A percentile compares a stretch with the other conserved stretches of the same genome.
Evolutionary conservation across 768 basidiomycete species (phyloP).

Genomic region (Fomitopsis serialis): DNA sequence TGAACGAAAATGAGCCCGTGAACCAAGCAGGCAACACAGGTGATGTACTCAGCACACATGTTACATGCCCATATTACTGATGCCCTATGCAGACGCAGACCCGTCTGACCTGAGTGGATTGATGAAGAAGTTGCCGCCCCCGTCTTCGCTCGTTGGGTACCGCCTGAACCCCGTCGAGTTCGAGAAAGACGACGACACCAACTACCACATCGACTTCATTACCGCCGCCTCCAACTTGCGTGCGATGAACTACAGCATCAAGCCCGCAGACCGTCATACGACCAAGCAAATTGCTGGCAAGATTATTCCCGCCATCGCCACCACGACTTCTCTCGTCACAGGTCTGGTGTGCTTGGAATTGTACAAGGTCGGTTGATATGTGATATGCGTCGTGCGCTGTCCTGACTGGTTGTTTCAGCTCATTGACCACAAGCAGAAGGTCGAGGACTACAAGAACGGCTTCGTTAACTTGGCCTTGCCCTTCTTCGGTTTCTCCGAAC

Average conservation of each 20-base stretch:
- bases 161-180: slow-evolving; percentile 93
- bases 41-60: neutral
- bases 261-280: slow-evolving; percentile 78
- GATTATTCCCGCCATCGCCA: slow-evolving; percentile 99
- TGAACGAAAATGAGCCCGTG: slow-evolving; percentile 88
- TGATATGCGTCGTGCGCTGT: neutral
- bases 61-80: neutral
- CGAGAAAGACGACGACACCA: slow-evolving; percentile 98
- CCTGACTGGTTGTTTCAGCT: slow-evolving; percentile 43
- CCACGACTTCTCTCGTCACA: slow-evolving; percentile 93
- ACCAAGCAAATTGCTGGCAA: slow-evolving; percentile 99
- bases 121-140: slow-evolving; percentile 71
- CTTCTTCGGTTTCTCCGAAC: slow-evolving; percentile 99
- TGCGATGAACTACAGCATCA: slow-evolving; percentile 91
- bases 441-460: slow-evolving; percentile 97
- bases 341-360: slow-evolving; percentile 94
- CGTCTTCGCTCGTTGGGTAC: slow-evolving; percentile 93
- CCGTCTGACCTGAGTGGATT: slow-evolving; percentile 50
- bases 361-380: slow-evolving; percentile 66
- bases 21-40: slow-evolving; percentile 37
- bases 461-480: slow-evolving; percentile 97
- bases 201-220: slow-evolving; percentile 98
- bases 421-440: slow-evolving; percentile 89
- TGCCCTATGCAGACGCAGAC: slow-evolving; percentile 28
- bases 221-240: slow-evolving; percentile 96